These are phyloP conservation scores for Sporothrix dimorphospora DNA, from an alignment of 2,329 filamentous ascomycete genomes.

Conservation along the genomic window DNA sequence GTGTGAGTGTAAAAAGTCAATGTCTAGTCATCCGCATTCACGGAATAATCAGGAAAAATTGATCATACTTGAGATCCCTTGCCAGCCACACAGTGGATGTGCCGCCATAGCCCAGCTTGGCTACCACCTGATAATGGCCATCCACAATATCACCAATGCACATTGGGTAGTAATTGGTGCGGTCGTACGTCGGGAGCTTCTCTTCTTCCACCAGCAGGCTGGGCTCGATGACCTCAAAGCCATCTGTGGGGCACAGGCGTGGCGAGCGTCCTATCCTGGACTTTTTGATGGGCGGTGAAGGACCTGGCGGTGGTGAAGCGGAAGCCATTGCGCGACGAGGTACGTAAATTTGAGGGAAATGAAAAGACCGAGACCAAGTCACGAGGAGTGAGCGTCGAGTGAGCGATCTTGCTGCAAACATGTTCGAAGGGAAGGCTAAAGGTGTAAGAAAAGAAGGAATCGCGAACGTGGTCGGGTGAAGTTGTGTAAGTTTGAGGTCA, in stretches of 20 bases:
- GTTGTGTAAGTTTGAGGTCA: not conserved
- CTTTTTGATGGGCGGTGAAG: not conserved
- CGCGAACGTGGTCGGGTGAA: not conserved
- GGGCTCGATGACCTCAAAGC: constrained; percentile 6
- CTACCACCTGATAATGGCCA: constrained; percentile 10
- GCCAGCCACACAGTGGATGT: constrained; percentile 20
- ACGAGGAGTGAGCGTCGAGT: not conserved
- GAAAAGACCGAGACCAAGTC: not conserved
- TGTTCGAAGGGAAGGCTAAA: not conserved
- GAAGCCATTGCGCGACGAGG: not conserved
- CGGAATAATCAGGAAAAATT: not conserved
- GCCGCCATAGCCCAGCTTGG: constrained; percentile 17
- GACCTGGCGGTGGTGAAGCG: not conserved
- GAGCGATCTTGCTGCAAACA: not conserved
- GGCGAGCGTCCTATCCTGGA: not conserved
- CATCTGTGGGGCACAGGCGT: not conserved
- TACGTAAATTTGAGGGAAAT: not conserved
- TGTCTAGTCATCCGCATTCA: too few species aligned
- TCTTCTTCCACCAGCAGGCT: constrained; percentile 8
- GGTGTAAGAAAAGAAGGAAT: constrained; percentile 16
- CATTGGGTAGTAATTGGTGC: constrained; percentile 9
- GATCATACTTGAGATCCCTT: not conserved
- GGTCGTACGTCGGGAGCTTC: not conserved
- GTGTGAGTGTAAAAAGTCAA: not conserved
- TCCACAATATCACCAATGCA: constrained; percentile 5